Base-by-base conservation (phyloP, 164 flowering plant genomes). In the Houttuynia cordata region DNA sequence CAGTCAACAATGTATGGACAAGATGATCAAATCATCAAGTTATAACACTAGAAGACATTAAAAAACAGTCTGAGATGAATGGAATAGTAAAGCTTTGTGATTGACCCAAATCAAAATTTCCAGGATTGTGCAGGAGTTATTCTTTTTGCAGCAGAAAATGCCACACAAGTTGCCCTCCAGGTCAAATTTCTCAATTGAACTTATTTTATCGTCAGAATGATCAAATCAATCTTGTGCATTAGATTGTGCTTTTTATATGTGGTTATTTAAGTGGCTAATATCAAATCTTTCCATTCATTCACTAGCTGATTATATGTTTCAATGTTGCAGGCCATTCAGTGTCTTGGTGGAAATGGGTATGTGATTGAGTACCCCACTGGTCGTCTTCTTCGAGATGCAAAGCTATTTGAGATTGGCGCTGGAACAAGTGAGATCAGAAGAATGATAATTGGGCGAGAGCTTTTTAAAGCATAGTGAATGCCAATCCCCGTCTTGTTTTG, bases 91-190 rank as follows among this genome's bases (percentile, higher is more conserved):
- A 14, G 57, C 0, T 19, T 42, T 25, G 18, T 51, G 61, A 58
- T 25, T 53, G 23, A 34, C 37, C 6, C 50, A 45, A 22, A 22
- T 18, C 47, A 56, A 41, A 57, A 50, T 64, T 78, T 73, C 64
- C 82, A 94, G 99, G 99, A 91, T 66, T 91, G 97, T 68, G 97
- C 99, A 21, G 96, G 91, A 62, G 96, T 84, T 19, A 91, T 94
- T 74, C 95, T 94, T 15, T 77, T 75, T 64, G 86, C 99, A 56
- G 91, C 97, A 58, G 99, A 94, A 78, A 79, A 86, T 67, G 99
- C 97, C 52, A 94, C 99, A 51, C 96, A 91, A 78, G 97, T 91
- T 70, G 96, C 99, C 61, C 75, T 94, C 57, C 96, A 94, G 97
- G 99, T 94, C 53, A 71, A 63, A 12, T 30, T 9, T 20, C 54